Percentiles rank a stretch among this genome's conserved stretches.
phyloP scores from a whole-genome alignment of 2,329 filamentous ascomycete species.

The Cephalotrichum gorgonifer region DNA sequence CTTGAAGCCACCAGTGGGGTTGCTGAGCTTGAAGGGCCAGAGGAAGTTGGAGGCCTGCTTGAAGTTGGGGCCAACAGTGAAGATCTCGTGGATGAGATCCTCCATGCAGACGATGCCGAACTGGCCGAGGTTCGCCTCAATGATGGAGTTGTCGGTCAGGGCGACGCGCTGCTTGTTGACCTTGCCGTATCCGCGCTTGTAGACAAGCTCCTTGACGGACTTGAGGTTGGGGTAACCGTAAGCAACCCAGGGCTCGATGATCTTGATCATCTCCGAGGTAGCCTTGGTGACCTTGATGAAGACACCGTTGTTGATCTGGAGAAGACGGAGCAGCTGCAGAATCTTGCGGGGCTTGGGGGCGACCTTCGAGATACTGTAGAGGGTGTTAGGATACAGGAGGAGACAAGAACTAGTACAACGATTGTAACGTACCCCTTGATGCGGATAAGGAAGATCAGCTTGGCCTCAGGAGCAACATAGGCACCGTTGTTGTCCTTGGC shows the following conservation, averaged over 20 bases:
- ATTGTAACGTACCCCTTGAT: conserved; percentile 73
- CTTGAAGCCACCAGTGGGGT: conserved; percentile 94
- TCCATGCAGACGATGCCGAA: conserved; percentile 99
- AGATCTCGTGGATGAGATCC: conserved; percentile 99
- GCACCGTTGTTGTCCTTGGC: conserved; percentile 88
- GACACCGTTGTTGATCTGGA: conserved; percentile 99
- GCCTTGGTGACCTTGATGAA: conserved; percentile 98
- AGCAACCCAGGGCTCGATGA: conserved; percentile 97
- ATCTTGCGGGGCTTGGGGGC: conserved; percentile 99
- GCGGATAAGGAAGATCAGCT: conserved; percentile 94
- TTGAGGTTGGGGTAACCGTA: conserved; percentile 99
- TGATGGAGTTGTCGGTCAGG: conserved; percentile 94
- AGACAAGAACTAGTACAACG: no score
- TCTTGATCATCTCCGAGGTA: conserved; percentile 91
- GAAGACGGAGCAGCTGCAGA: conserved; percentile 95
- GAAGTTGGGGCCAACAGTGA: conserved; percentile 98
- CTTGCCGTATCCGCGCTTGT: conserved; percentile 99
- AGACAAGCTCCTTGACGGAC: conserved; percentile 96
- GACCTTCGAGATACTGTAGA: conserved; percentile 97
- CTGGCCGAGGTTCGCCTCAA: conserved; percentile 94
- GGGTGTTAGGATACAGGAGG: conserved; percentile 6
- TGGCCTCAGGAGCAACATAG: conserved; percentile 90
- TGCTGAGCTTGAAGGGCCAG: conserved; percentile 99
- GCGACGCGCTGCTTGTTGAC: conserved; percentile 95
- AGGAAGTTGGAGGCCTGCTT: conserved; percentile 99